Conservation (phyloP, 257 asterid genomes). For the Capsicum chinense region DNA sequence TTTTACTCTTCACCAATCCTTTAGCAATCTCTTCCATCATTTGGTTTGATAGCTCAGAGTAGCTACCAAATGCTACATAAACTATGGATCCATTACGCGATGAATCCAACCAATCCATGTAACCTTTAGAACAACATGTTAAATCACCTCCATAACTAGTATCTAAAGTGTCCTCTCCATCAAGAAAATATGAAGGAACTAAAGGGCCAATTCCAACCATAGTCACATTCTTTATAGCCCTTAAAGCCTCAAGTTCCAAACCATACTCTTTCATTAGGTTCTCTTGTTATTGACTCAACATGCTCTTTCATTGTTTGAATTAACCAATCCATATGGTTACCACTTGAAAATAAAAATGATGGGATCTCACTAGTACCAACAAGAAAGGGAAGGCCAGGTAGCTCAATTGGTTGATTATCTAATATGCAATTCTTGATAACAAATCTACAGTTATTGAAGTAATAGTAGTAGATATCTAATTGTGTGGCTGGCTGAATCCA, state of each 20-base stretch:
- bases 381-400: constrained; percentile 38
- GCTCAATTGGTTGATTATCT: constrained; percentile 13
- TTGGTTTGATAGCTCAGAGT: constrained; percentile 34
- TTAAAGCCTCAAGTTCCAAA: constrained; percentile 46
- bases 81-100: constrained; percentile 39
- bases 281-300: constrained; percentile 38
- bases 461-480: constrained; percentile 38
- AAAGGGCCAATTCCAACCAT: constrained; percentile 56
- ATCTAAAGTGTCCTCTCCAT: constrained; percentile 45
- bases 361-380: constrained; percentile 37
- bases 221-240: constrained; percentile 33
- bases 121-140: constrained; percentile 2
- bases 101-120: constrained; percentile 39
- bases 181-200: constrained; percentile 52
- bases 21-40: constrained; percentile 41
- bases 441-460: constrained; percentile 2
- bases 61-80: constrained; percentile 59
- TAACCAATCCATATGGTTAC: constrained; percentile 24
- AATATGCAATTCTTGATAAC: background rate
- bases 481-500: constrained; percentile 49
- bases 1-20: constrained; percentile 33
- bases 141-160: constrained; percentile 46
- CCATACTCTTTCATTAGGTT: constrained; percentile 21
- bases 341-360: constrained; percentile 32
- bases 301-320: constrained; percentile 32